phyloP scores from a whole-genome alignment of 2,329 filamentous ascomycete species.

The Cytospora chrysosperma region DNA sequence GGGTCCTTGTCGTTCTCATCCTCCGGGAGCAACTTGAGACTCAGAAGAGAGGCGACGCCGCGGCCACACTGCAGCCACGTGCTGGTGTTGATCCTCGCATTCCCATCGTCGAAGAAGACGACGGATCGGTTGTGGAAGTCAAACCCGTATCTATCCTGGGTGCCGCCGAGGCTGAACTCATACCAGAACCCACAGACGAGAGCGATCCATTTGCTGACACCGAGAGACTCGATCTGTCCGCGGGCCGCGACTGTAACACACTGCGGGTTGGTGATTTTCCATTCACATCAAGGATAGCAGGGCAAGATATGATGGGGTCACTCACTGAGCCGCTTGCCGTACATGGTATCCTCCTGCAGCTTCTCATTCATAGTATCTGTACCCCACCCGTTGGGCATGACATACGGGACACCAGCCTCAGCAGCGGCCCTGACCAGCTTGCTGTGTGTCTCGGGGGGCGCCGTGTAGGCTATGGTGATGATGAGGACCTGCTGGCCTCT shows the following conservation, averaged over 20 bases:
- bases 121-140: slow-evolving; percentile 28
- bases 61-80: slow-evolving; percentile 56
- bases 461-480: slow-evolving; percentile 40
- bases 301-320: slow-evolving; percentile 28
- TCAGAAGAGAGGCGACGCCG: slow-evolving; percentile 43
- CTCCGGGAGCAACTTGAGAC: slow-evolving; percentile 36
- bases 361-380: slow-evolving; percentile 26
- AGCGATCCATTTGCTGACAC: slow-evolving; percentile 32
- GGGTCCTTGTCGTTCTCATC: slow-evolving; percentile 20
- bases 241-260: slow-evolving; percentile 19
- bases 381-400: slow-evolving; percentile 45
- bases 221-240: slow-evolving; percentile 41
- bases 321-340: slow-evolving; percentile 6
- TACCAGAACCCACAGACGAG: slow-evolving; percentile 51
- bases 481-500: slow-evolving; percentile 37
- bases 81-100: slow-evolving; percentile 53
- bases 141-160: slow-evolving; percentile 29
- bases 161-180: slow-evolving; percentile 46
- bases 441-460: slow-evolving; percentile 37
- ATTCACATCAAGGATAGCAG: no score
- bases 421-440: slow-evolving; percentile 44
- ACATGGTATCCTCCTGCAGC: slow-evolving; percentile 20
- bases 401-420: slow-evolving; percentile 42
- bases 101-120: slow-evolving; percentile 54
- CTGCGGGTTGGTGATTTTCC: not conserved